Base-by-base conservation (phyloP, 352 stramenopile species). In the Hyaloperonospora brassicae region DNA sequence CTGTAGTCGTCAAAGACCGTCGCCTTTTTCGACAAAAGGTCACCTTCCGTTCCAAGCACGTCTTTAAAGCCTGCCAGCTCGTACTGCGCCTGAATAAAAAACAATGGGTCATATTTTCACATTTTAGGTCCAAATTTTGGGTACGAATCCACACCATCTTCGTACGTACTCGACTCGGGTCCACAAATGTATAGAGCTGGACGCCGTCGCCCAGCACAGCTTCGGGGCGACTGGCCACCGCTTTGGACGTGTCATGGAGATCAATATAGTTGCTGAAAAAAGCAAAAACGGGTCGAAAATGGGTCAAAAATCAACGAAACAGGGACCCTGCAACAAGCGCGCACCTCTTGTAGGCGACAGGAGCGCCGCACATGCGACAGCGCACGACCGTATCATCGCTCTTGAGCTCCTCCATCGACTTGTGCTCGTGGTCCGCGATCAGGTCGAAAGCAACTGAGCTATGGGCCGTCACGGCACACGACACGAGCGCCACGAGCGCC, bases 1-100 rank as follows among this genome's bases (percentile, higher is more conserved):
- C 79, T 90, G 72, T 91, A 93, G 47, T 77, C 63, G 21, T 89
- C 75, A 55, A 93, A 93, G 50, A 92, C 76, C 50, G 80, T 86
- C 46, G 81, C 72, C 25, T 80, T 80, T 52, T 77, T 87, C 23
- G 81, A 85, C 57, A 81, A 89, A 8, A 56, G 53, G 8, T 91
- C 79, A 13, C 70, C 60, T 36, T 86, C 73, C 40, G 88, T 22
- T 17, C 70, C 81, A 7, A 80, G 38, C 6, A 81, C 70, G 40
- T 73, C 59, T 43, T 76, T 75, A 62, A 93, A 93, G 12, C 75
- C 76, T 13, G 74, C 80, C 8, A 93, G 50, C 49, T 91, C 84
- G 59, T 89, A 88, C 52, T 93, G 80, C 4, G 81, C 64, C 79
- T 91, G 57, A 27, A 35, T 40, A 8, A 48, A 38, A 3, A 17